Evolutionary conservation across 805 yeast species (phyloP), one percentile per base, ranked within the genome.

Genomic region (Nadsonia fulvescens): DNA sequence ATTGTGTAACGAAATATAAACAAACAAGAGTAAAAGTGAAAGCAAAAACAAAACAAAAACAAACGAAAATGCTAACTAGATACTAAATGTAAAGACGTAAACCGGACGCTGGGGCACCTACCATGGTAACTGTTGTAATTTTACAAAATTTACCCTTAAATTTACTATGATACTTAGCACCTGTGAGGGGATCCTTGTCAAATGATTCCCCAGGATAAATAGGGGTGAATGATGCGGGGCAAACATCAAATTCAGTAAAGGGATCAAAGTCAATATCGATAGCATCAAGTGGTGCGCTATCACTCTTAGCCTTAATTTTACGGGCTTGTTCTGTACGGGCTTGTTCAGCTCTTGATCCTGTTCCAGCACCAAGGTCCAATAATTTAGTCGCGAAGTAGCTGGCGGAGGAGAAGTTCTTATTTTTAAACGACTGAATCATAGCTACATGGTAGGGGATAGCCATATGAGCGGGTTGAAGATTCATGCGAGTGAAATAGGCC

Each of bases 81-180:
- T 16, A 6, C 33, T 36, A 46, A 8, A 36, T 39, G 25, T 37
- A 20, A 18, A 56, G 33, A 36, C 91, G 70, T 43, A 86, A 62
- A 12, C 96, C 96, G 8, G 93, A 74, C 7, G 93, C 89, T 11
- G 89, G 78, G 9, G 86, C 81, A 11, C 98, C 99, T 36, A 89
- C 69, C 28, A 62, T 56, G 4, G 94, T 74, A 34, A 91, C 58
- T 26, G 61, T 49, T 2, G 95, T 76, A 34, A 89, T 70, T 25
- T 54, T 55, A 53, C 93, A 86, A 18, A 79, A 43, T 39, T 67
- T 65, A 27, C 94, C 96, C 58, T 74, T 71, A 46, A 70, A 74
- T 31, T 66, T 61, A 5, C 69, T 58, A 37, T 75, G 76, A 46
- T 89, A 91, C 46, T 65, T 70, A 29, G 96, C 92, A 29, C 92